A percentile compares a stretch with the other conserved stretches of the same genome.
phyloP scores from a whole-genome alignment of 495 filamentous ascomycete species.

The Trichoderma erinaceum region DNA sequence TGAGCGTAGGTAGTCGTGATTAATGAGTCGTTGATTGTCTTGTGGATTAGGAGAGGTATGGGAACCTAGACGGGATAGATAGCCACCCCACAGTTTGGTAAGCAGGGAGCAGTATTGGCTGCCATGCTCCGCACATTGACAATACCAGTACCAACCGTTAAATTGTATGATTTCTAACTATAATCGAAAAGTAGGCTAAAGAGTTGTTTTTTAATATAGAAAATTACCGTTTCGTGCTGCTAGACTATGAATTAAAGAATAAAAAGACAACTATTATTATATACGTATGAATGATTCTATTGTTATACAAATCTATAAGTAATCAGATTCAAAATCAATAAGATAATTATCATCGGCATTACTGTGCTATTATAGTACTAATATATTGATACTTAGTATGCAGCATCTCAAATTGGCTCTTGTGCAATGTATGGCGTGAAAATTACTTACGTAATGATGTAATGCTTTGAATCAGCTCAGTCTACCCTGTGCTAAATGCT shows the following conservation, averaged over 20 bases:
- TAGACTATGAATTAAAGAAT: background rate
- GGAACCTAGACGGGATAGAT: background rate
- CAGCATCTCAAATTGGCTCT: too few relatives aligned
- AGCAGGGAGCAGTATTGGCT: background rate
- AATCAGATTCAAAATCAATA: background rate
- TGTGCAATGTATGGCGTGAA: too few relatives aligned
- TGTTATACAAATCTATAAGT: background rate
- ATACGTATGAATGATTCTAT: background rate
- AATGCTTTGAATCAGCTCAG: too few relatives aligned
- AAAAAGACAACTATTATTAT: background rate
- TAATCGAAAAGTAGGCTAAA: background rate
- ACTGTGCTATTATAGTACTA: background rate
- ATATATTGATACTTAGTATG: background rate
- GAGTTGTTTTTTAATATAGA: background rate
- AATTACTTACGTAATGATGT: too few relatives aligned
- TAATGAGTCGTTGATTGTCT: constrained; percentile 1
- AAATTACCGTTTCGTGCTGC: background rate
- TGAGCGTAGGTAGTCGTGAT: background rate
- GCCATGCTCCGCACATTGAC: too few relatives aligned
- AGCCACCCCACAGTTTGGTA: background rate
- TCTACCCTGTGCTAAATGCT: too few relatives aligned
- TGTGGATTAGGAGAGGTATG: constrained; percentile 7
- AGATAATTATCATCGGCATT: background rate
- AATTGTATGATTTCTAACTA: background rate
- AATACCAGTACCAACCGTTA: background rate